Evolutionary conservation across 2,329 filamentous ascomycete genomes (phyloP).

Genomic region (Pseudofabraea citricarpa): DNA sequence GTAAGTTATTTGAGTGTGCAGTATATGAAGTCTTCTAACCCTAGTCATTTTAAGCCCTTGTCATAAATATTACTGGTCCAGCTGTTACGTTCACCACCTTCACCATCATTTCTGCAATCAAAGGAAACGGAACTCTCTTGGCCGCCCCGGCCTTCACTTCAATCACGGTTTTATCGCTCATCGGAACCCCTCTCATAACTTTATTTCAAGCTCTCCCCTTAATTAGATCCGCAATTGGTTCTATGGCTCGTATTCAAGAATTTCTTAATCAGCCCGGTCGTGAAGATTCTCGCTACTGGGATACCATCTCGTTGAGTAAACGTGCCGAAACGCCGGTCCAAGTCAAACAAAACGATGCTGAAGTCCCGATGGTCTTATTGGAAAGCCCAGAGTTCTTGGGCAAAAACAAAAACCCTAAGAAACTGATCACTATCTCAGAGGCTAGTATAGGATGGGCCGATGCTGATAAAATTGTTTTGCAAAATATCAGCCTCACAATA

Average conservation of each 20-base stretch:
- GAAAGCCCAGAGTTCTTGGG: conserved; percentile 13
- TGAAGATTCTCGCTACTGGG: conserved; percentile 2
- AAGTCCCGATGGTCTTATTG: conserved; percentile 8
- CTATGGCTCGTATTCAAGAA: conserved; percentile 33
- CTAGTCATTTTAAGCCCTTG: conserved; percentile 11
- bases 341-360: background rate
- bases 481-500: conserved; percentile 11
- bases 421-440: background rate
- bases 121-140: conserved; percentile 22
- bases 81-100: conserved; percentile 33
- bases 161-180: conserved; percentile 33
- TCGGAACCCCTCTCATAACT: conserved; percentile 32
- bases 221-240: conserved; percentile 32
- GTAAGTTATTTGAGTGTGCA: background rate
- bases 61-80: conserved; percentile 26
- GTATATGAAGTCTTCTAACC: conserved; percentile 2
- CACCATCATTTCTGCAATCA: conserved; percentile 20
- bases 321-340: background rate
- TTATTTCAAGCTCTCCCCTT: conserved; percentile 34
- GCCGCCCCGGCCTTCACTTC: conserved; percentile 32
- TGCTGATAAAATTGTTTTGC: conserved; percentile 4
- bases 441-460: background rate
- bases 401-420: background rate
- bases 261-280: conserved; percentile 20
- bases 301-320: background rate